Conservation (phyloP, 2,329 filamentous ascomycete species). For the Epichloe festucae region DNA sequence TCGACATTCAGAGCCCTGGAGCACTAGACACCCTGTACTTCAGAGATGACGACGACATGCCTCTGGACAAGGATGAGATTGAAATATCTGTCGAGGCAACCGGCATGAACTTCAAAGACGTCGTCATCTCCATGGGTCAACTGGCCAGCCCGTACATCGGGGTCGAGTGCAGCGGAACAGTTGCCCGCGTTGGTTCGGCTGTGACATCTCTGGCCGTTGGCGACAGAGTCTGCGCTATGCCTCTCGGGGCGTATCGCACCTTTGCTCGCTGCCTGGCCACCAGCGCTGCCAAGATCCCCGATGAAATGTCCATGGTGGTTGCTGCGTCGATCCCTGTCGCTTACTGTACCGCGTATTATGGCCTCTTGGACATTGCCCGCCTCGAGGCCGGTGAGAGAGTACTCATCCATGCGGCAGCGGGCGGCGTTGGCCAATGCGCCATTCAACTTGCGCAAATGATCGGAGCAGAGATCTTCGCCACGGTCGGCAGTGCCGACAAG, state of each 20-base stretch:
- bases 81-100: slow-evolving; percentile 30
- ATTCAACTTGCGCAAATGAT: slow-evolving; percentile 24
- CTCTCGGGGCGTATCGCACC: slow-evolving; percentile 21
- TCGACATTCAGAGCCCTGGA: slow-evolving; percentile 25
- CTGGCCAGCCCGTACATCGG: slow-evolving; percentile 21
- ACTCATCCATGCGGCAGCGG: slow-evolving; percentile 26
- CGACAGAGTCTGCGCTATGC: slow-evolving; percentile 55
- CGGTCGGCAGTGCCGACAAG: slow-evolving; percentile 24
- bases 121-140: slow-evolving; percentile 29
- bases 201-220: slow-evolving; percentile 52
- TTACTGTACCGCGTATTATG: slow-evolving; percentile 28
- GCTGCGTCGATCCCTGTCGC: slow-evolving; percentile 28
- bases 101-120: slow-evolving; percentile 34
- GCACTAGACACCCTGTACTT: slow-evolving; percentile 28
- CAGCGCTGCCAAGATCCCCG: slow-evolving; percentile 25
- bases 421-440: slow-evolving; percentile 26
- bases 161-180: slow-evolving; percentile 27
- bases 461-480: slow-evolving; percentile 29
- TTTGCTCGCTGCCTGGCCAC: slow-evolving; percentile 19
- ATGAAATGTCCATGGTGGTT: slow-evolving; percentile 21
- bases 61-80: slow-evolving; percentile 23
- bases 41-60: slow-evolving; percentile 18
- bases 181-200: slow-evolving; percentile 40
- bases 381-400: slow-evolving; percentile 25
- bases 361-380: slow-evolving; percentile 24